phyloP scores from a whole-genome alignment of 2,329 filamentous ascomycete species.

The Nakataea oryzae region DNA sequence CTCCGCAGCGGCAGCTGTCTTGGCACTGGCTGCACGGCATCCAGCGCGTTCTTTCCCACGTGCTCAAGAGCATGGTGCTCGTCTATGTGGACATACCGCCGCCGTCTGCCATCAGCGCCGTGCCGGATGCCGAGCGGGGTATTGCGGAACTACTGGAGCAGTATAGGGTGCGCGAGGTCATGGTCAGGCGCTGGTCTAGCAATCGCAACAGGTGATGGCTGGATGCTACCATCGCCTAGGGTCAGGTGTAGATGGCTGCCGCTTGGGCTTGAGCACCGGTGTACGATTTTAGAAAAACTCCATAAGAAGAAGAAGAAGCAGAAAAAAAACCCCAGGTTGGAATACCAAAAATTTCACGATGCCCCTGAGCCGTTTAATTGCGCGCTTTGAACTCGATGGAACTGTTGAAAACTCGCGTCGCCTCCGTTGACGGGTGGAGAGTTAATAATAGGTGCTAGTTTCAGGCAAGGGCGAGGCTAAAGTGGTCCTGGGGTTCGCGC shows the following conservation, averaged over 20 bases:
- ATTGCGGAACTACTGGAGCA: conserved; percentile 52
- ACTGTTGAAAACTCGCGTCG: neutral
- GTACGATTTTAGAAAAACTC: neutral
- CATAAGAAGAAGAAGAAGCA: too few species aligned
- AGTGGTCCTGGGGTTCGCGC: neutral
- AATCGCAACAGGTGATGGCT: conserved; percentile 52
- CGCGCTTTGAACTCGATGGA: neutral
- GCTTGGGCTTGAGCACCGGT: neutral
- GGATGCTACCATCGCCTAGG: neutral
- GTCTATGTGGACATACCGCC: conserved; percentile 87
- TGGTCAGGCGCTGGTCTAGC: conserved; percentile 72
- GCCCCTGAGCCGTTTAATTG: too few species aligned
- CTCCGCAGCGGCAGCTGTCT: conserved; percentile 31
- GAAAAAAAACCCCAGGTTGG: neutral
- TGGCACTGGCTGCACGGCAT: conserved; percentile 86
- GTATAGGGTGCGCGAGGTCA: conserved; percentile 72
- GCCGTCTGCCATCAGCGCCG: conserved; percentile 37
- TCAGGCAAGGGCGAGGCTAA: neutral
- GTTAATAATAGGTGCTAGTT: neutral
- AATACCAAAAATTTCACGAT: neutral
- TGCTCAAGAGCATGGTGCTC: conserved; percentile 80
- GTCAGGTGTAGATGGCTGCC: too few species aligned
- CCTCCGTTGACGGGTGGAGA: neutral
- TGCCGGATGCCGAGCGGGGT: conserved; percentile 31
- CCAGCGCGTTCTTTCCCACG: conserved; percentile 81